Base-by-base conservation (phyloP, 345 rosid genomes). In the Garcia nutans region DNA sequence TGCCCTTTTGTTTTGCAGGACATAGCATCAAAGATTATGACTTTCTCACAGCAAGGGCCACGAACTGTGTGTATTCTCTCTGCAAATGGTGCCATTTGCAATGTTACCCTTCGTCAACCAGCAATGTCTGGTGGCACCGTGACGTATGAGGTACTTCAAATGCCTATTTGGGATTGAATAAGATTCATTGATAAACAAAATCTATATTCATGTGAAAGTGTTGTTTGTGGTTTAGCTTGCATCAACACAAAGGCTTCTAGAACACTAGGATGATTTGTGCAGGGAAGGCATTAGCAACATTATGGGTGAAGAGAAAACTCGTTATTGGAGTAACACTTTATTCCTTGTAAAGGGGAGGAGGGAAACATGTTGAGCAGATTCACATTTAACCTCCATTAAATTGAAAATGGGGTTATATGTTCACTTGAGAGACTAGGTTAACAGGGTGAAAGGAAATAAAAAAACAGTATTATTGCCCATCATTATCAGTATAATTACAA, bases 1-100 rank as follows among this genome's bases (percentile, higher is more conserved):
- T 37, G 41, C 6, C 41, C 41, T 37, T 37, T 5, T 64, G 56
- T 17, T 70, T 82, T 85, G 54, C 89, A 96, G 99, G 98, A 96
- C 64, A 84, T 96, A 74, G 88, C 87, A 50, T 74, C 94, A 20
- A 92, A 92, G 86, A 79, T 96, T 45, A 78, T 81, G 78, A 88
- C 91, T 10, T 92, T 96, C 71, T 82, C 97, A 12, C 87, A 86
- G 83, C 90, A 96, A 86, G 97, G 96, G 61, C 96, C 98, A 54
- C 78, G 96, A 52, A 86, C 91, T 20, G 78, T 96, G 61, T 90
- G 93, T 83, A 88, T 96, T 81, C 92, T 96, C 71, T 92, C 99
- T 63, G 98, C 96, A 70, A 88, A 79, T 88, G 99, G 99, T 65
- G 91, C 97, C 44, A 82, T 96, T 70, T 79, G 85, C 84, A 85